Conservation (phyloP, 2,329 filamentous ascomycete species). For the Hysterium pulicare region DNA sequence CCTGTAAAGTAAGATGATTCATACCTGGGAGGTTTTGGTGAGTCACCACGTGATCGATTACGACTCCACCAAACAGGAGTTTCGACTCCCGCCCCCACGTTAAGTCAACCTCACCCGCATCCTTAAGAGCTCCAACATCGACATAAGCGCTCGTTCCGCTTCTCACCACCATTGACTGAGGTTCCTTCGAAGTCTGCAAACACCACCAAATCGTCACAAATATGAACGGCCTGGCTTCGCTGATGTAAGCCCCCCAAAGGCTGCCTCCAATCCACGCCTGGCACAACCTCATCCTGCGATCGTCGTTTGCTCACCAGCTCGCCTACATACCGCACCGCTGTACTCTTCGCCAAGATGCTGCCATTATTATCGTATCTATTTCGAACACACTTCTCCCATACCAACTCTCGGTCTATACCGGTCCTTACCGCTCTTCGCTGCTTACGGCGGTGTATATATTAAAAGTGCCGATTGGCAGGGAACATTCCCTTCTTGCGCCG, state of each 20-base stretch:
- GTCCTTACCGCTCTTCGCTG: constrained; percentile 9
- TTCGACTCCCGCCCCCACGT: not conserved
- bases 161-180: not conserved
- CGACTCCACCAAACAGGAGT: not conserved
- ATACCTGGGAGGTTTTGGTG: too few species aligned
- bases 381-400: constrained; percentile 50
- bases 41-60: not conserved
- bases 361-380: constrained; percentile 46
- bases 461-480: not conserved
- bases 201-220: constrained; percentile 3
- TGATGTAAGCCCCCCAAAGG: constrained; percentile 11
- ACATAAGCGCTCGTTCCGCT: not conserved
- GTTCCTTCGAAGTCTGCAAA: too few species aligned
- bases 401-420: constrained; percentile 48
- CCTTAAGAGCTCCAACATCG: constrained; percentile 7
- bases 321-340: constrained; percentile 18
- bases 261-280: constrained; percentile 4
- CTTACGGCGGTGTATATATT: constrained; percentile 8
- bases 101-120: not conserved
- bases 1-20: too few species aligned
- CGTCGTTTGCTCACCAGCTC: constrained; percentile 7
- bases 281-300: constrained; percentile 7
- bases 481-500: too few species aligned
- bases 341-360: constrained; percentile 47
- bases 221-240: constrained; percentile 7